Conservation (phyloP, 371 early-diverging fungal genomes). For the Capillidium rhysosporum region DNA sequence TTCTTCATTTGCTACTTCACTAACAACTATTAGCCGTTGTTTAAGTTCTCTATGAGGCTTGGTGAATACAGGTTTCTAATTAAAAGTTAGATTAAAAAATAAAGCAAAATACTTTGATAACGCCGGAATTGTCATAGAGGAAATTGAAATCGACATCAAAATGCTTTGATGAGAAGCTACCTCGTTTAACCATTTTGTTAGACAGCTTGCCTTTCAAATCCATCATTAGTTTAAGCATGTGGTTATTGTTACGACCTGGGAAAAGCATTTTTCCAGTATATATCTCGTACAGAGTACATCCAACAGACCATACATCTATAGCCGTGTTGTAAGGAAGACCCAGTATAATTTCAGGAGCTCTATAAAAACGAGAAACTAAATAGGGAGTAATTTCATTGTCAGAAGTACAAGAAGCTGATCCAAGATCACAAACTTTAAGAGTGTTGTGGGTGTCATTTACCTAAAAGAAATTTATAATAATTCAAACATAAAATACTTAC, state of each 20-base stretch:
- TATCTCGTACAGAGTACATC: slow-evolving; percentile 92
- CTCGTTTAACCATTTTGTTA: slow-evolving; percentile 58
- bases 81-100: neutral
- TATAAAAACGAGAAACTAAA: slow-evolving; percentile 93
- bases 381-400: slow-evolving; percentile 90
- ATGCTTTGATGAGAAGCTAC: slow-evolving; percentile 55
- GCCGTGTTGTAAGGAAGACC: slow-evolving; percentile 71
- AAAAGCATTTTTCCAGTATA: slow-evolving; percentile 87
- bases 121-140: slow-evolving; percentile 36
- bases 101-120: slow-evolving; percentile 12
- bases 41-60: slow-evolving; percentile 43
- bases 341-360: slow-evolving; percentile 98
- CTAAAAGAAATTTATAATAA: slow-evolving; percentile 2
- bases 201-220: slow-evolving; percentile 78
- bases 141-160: slow-evolving; percentile 66
- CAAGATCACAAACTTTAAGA: slow-evolving; percentile 85
- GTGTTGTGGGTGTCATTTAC: slow-evolving; percentile 50
- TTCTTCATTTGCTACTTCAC: slow-evolving; percentile 26
- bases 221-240: slow-evolving; percentile 89
- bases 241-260: slow-evolving; percentile 85
- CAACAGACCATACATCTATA: slow-evolving; percentile 98
- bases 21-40: slow-evolving; percentile 32
- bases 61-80: slow-evolving; percentile 15
- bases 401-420: slow-evolving; percentile 67
- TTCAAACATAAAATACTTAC: slow-evolving; percentile 15